A percentile compares a stretch with the other conserved stretches of the same genome.
Evolutionary conservation across 2,329 filamentous ascomycete genomes (phyloP).

Genomic region (Helicocarpus griseus): DNA sequence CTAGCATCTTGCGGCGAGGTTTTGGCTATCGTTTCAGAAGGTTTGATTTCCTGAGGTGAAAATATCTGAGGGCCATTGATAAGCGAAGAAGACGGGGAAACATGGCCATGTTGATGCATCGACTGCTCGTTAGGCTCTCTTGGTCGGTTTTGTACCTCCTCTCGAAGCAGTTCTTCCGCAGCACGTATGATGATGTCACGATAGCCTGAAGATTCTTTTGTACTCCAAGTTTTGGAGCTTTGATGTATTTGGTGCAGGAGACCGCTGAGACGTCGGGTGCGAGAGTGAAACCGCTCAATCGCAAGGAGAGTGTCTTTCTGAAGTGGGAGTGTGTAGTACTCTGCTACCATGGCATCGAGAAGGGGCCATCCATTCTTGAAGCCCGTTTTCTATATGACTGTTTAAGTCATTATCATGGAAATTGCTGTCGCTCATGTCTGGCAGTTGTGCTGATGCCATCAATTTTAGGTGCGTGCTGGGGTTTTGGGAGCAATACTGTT

Average conservation of each 20-base stretch:
- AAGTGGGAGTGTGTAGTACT: not conserved
- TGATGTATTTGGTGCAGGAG: not conserved
- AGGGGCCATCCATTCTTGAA: not conserved
- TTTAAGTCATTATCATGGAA: not conserved
- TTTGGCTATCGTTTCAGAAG: not conserved
- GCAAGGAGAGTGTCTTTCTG: conserved; percentile 1
- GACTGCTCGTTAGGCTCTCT: not conserved
- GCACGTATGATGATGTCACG: not conserved
- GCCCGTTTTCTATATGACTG: not conserved
- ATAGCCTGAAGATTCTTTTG: not conserved
- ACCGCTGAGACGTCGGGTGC: conserved; percentile 1
- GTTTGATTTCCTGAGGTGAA: not conserved
- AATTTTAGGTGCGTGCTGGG: not conserved
- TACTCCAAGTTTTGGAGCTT: not conserved
- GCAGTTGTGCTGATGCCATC: not conserved
- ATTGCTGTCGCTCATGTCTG: not conserved
- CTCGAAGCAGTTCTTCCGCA: conserved; percentile 1
- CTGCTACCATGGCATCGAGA: not conserved
- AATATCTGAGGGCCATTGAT: not conserved
- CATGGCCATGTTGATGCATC: not conserved
- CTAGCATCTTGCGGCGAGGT: not conserved
- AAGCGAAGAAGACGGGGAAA: not conserved
- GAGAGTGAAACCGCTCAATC: not conserved
- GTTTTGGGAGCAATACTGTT: not conserved
- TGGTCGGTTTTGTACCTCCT: not conserved